Base-by-base conservation (phyloP, 495 filamentous ascomycete species). In the Lepidopterella palustris region DNA sequence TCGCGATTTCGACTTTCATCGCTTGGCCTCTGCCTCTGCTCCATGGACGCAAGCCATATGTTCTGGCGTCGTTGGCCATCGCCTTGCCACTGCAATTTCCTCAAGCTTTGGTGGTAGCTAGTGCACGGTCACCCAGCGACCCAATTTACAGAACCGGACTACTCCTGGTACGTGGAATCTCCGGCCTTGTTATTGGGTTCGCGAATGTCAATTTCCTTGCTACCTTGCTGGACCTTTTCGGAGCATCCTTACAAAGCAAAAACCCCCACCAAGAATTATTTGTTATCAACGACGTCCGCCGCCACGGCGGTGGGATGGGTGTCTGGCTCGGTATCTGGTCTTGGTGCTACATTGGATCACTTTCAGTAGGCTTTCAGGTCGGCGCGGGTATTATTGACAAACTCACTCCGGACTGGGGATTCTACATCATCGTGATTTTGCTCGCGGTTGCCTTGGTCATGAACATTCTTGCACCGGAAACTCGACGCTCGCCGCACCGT, bases 241-340 rank as follows among this genome's bases (percentile, higher is more conserved):
- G 87, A 3, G 81, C 84, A 11, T 87, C 84, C 0, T 70, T 89
- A 31, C 86, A 88, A 74, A 86, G 84, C 66, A 76, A 77, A 15
- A 82, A 83, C 51, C 86, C 86, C 3, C 86, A 88, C 64, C 84
- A 88, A 70, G 86, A 88, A 67, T 62, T 85, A 10, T 83, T 85
- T 0, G 77, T 84, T 53, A 67, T 73, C 48, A 78, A 78, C 53
- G 86, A 89, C 65, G 79, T 86, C 27, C 78, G 86, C 29, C 76
- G 85, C 31, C 84, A 87, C 59, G 87, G 87, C 15, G 86, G 87
- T 31, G 87, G 87, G 3, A 83, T 88, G 72, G 87, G 87, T 3
- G 70, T 87, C 15, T 91, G 88, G 87, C 75, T 91, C 32, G 87
- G 88, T 3, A 74, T 89, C 26, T 90, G 86, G 84, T 82, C 83